Percentiles rank a stretch among this genome's conserved stretches.
Conservation (phyloP, 805 yeast genomes). For the Spencermartinsiella europaea region DNA sequence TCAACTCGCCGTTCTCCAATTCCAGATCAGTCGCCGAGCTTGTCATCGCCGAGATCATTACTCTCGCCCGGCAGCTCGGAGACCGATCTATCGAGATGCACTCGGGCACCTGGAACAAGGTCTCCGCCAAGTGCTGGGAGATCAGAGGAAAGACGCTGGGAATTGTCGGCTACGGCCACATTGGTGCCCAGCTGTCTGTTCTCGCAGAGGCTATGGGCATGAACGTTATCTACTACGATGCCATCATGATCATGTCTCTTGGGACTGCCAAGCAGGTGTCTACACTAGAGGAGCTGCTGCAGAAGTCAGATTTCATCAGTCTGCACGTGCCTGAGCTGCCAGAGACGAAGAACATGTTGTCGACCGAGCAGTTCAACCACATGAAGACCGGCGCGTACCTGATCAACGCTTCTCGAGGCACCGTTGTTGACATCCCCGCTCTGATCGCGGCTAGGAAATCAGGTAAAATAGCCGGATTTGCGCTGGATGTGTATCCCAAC, state of each 20-base stretch:
- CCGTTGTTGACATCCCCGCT: constrained; percentile 95
- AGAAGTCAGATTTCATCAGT: constrained; percentile 80
- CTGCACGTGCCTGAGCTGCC: constrained; percentile 92
- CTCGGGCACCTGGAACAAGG: constrained; percentile 97
- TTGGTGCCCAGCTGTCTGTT: constrained; percentile 94
- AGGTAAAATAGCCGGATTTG: constrained; percentile 95
- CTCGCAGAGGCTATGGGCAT: constrained; percentile 97
- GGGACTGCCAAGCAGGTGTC: constrained; percentile 95
- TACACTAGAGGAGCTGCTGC: constrained; percentile 75
- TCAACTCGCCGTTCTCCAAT: constrained; percentile 97
- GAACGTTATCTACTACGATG: constrained; percentile 92
- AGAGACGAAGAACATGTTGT: constrained; percentile 86
- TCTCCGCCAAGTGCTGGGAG: constrained; percentile 94
- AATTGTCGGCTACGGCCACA: constrained; percentile 96
- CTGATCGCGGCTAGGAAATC: constrained; percentile 84
- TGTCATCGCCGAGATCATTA: constrained; percentile 90
- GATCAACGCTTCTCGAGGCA: constrained; percentile 95
- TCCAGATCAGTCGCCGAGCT: constrained; percentile 98
- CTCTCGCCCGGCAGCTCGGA: constrained; percentile 93
- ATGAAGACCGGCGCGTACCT: constrained; percentile 96
- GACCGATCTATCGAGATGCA: constrained; percentile 95
- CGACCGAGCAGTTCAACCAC: constrained; percentile 85
- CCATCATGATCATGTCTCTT: constrained; percentile 86
- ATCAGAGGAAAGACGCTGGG: constrained; percentile 98
- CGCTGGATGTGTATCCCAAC: constrained; percentile 91